Conservation (phyloP, 495 filamentous ascomycete genomes). For the Aspergillus avenaceus region DNA sequence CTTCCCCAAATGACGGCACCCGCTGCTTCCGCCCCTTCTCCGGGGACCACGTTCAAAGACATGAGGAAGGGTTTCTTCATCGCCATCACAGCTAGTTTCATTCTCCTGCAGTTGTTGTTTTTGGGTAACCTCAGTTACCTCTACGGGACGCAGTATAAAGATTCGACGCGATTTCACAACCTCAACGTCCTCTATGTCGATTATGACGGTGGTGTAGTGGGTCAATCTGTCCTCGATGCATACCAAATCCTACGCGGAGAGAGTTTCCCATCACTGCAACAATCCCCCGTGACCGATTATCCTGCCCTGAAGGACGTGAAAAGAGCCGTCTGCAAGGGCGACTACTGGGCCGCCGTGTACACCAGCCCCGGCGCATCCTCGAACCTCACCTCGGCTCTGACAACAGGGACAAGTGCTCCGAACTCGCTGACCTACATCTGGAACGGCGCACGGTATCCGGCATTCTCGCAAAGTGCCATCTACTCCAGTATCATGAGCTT, state of each 20-base stretch:
- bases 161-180: constrained; percentile 23
- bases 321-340: constrained; percentile 28
- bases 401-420: constrained; percentile 19
- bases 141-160: constrained; percentile 31
- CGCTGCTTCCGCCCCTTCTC: neutral
- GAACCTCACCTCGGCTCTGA: constrained; percentile 23
- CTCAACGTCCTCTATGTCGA: constrained; percentile 38
- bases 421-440: constrained; percentile 34
- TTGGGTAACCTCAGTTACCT: constrained; percentile 33
- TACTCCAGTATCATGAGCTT: constrained; percentile 21
- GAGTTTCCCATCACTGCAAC: constrained; percentile 28
- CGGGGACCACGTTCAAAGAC: neutral
- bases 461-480: constrained; percentile 27
- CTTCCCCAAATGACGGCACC: no score
- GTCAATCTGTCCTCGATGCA: constrained; percentile 28
- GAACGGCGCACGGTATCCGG: constrained; percentile 43
- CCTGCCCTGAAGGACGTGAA: constrained; percentile 17
- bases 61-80: neutral
- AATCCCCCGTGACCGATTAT: constrained; percentile 15
- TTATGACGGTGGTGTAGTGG: constrained; percentile 41
- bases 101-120: constrained; percentile 21
- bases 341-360: constrained; percentile 40
- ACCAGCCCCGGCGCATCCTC: constrained; percentile 22
- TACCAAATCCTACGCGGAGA: constrained; percentile 27
- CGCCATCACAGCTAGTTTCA: neutral